These are phyloP conservation scores for Psophocarpus tetragonolobus DNA, from an alignment of 306 rosid species.

Conservation along the genomic window DNA sequence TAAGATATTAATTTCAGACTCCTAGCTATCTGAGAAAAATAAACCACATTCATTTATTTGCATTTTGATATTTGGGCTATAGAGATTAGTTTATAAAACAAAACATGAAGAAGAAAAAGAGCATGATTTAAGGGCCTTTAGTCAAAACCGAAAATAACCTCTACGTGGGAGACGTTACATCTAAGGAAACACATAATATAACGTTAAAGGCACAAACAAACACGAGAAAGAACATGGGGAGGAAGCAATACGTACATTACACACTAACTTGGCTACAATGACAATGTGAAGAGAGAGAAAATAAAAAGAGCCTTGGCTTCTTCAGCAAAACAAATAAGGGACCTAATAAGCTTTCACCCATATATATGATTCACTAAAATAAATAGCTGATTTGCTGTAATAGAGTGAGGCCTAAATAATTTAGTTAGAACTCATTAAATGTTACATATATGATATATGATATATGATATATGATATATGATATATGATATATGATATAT, in stretches of 20 bases:
- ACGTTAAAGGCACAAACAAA: constrained; percentile 26
- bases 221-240: constrained; percentile 37
- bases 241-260: constrained; percentile 41
- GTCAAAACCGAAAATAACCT: constrained; percentile 36
- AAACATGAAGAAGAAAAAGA: not conserved
- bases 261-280: constrained; percentile 44
- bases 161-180: not conserved
- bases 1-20: not conserved
- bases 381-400: constrained; percentile 23
- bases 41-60: not conserved
- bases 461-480: not conserved
- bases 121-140: constrained; percentile 10
- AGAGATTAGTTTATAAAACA: not conserved
- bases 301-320: constrained; percentile 56
- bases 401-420: constrained; percentile 18
- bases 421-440: constrained; percentile 19
- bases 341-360: constrained; percentile 1
- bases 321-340: constrained; percentile 53
- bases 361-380: constrained; percentile 32
- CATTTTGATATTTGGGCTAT: constrained; percentile 1
- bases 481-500: not conserved
- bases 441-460: not conserved
- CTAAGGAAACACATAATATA: constrained; percentile 16
- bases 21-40: not conserved
- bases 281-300: constrained; percentile 25